Percentiles rank a stretch among this genome's conserved stretches.
Evolutionary conservation across 768 basidiomycete genomes (phyloP).

Genomic region (Rickenella mellea): DNA sequence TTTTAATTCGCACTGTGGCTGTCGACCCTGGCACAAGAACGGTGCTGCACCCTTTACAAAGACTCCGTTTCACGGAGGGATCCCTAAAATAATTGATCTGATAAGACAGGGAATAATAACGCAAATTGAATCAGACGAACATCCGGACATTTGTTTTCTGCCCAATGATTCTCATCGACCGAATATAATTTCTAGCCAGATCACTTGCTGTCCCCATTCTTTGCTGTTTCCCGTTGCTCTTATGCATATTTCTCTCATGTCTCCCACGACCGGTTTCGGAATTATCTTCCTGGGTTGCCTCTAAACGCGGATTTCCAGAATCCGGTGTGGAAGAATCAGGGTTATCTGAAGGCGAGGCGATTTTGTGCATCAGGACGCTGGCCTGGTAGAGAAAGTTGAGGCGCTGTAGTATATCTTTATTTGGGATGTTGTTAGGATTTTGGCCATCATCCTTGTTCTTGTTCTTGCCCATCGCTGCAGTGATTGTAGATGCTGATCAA

Average conservation of each 20-base stretch:
- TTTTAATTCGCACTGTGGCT: conserved; percentile 51
- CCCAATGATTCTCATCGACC: conserved; percentile 60
- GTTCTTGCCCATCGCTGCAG: conserved; percentile 60
- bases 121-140: conserved; percentile 28
- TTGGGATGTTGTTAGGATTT: conserved; percentile 46
- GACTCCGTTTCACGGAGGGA: conserved; percentile 70
- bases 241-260: conserved; percentile 2
- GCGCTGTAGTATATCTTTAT: conserved; percentile 72
- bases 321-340: conserved; percentile 1
- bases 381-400: conserved; percentile 84
- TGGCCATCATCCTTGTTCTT: conserved; percentile 43
- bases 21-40: conserved; percentile 63
- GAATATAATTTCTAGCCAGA: conserved; percentile 54
- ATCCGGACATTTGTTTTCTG: conserved; percentile 72
- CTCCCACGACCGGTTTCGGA: too few relatives aligned
- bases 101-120: conserved; percentile 1
- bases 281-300: background rate
- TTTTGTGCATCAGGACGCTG: conserved; percentile 46
- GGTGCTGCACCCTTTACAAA: conserved; percentile 61
- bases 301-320: conserved; percentile 1
- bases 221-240: conserved; percentile 16
- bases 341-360: conserved; percentile 13
- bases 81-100: conserved; percentile 37
- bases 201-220: conserved; percentile 31
- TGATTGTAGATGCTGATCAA: too few relatives aligned